Evolutionary conservation across 2,329 filamentous ascomycete species (phyloP).

Genomic region (Beauveria sp.): DNA sequence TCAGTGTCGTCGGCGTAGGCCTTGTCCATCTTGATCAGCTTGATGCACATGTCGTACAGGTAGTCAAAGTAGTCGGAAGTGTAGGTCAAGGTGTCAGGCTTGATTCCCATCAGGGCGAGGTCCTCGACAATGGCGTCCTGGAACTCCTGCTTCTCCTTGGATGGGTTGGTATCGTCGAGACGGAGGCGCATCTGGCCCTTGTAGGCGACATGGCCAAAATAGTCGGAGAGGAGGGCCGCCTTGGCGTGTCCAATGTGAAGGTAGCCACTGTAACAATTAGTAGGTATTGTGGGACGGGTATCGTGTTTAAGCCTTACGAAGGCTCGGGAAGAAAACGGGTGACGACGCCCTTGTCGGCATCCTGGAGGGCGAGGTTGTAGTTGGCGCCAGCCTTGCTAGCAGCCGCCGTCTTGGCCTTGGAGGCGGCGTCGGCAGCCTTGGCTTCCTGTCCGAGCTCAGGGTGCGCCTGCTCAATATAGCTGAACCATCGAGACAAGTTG

Average conservation of each 20-base stretch:
- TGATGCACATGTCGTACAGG: constrained; percentile 76
- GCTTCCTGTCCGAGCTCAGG: constrained; percentile 66
- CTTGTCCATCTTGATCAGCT: constrained; percentile 76
- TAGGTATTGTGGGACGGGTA: neutral
- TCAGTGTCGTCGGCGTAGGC: constrained; percentile 94
- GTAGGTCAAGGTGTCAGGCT: constrained; percentile 77
- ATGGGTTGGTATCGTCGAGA: constrained; percentile 95
- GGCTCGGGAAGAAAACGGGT: constrained; percentile 92
- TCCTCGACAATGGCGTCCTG: constrained; percentile 92
- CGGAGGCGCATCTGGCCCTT: constrained; percentile 84
- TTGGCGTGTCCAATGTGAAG: constrained; percentile 96
- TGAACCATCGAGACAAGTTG: constrained; percentile 82
- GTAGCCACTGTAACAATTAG: constrained; percentile 51
- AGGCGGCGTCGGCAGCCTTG: constrained; percentile 61
- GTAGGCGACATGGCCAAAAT: constrained; percentile 91
- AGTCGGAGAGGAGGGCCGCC: constrained; percentile 87
- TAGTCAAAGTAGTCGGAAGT: constrained; percentile 95
- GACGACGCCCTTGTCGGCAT: constrained; percentile 81
- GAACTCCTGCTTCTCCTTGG: constrained; percentile 95
- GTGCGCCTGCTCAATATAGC: constrained; percentile 73
- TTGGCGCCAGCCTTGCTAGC: constrained; percentile 71
- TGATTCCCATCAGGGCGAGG: constrained; percentile 82
- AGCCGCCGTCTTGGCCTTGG: constrained; percentile 60
- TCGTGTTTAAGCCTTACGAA: constrained; percentile 46
- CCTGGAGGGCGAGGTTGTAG: constrained; percentile 81